Conservation (phyloP, 768 basidiomycete species). For the Serendipita indica region DNA sequence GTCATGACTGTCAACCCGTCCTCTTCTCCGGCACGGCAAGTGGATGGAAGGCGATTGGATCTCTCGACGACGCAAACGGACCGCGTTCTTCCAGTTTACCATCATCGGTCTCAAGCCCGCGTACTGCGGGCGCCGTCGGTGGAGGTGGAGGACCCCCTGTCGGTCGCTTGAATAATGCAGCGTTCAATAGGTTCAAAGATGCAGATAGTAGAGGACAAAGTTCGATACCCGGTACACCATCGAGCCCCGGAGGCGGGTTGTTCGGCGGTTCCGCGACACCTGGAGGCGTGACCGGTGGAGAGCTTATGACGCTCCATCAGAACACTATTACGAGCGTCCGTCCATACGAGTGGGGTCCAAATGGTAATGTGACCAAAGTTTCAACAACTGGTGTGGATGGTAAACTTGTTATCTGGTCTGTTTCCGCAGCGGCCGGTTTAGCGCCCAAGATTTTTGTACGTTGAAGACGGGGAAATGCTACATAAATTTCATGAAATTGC, state of each 20-base stretch:
- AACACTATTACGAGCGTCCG: slow-evolving; percentile 94
- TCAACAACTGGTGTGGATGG: slow-evolving; percentile 93
- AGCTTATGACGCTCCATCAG: slow-evolving; percentile 84
- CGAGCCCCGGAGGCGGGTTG: slow-evolving; percentile 9
- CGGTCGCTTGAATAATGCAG: slow-evolving; percentile 79
- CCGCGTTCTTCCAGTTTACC: slow-evolving; percentile 23
- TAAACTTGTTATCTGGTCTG: slow-evolving; percentile 80
- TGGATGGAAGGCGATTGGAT: slow-evolving; percentile 71
- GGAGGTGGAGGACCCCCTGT: slow-evolving; percentile 25
- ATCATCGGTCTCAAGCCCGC: slow-evolving; percentile 8
- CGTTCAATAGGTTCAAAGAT: slow-evolving; percentile 85
- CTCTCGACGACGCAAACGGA: slow-evolving; percentile 66
- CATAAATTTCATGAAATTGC: background rate
- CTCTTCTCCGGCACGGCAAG: slow-evolving; percentile 56
- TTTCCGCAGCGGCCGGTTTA: slow-evolving; percentile 31
- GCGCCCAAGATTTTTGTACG: slow-evolving; percentile 10
- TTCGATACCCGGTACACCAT: slow-evolving; percentile 22
- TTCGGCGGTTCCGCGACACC: slow-evolving; percentile 20
- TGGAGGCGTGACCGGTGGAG: slow-evolving; percentile 24
- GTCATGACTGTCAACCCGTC: slow-evolving; percentile 94
- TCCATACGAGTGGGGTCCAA: slow-evolving; percentile 44
- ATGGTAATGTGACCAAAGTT: slow-evolving; percentile 51
- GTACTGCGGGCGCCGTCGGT: slow-evolving; percentile 27
- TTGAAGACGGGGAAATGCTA: background rate
- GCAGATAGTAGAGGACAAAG: slow-evolving; percentile 66